Base-by-base conservation (phyloP, 2,329 filamentous ascomycete species). In the Fusarium sulawesiense region DNA sequence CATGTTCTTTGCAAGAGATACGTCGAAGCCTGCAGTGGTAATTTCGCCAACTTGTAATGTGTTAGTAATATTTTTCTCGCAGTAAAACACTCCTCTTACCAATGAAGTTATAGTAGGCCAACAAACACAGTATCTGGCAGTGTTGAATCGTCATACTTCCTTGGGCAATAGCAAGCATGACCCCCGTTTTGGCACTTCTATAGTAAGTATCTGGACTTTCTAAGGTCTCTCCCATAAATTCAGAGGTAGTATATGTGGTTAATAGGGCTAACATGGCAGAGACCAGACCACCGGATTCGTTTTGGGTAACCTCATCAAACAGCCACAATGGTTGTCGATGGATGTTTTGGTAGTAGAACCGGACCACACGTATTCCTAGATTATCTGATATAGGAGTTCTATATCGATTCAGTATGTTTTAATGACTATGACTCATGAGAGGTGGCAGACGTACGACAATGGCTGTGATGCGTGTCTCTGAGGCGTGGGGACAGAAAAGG, bases 281-380 rank as follows among this genome's bases (percentile, higher is more conserved):
- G 2, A 56, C 23, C 1, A 71, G 29, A 3, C 62, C 68, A 4
- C 59, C 60, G 2, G 53, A 59, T 6, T 25, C 40, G 10, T 62
- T 49, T 4, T 27, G 30, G 0, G 40, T 37, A 3, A 44, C 3
- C 8, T 44, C 30, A 0, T 67, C 46, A 0, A 71, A 71, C 3
- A 71, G 18, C 68, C 68, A 71, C 1, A 71, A 18, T 4, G 68
- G 68, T 20, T 71, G 68, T 2, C 64, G 64, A 23, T 71, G 64
- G 7, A 71, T 37, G 2, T 55, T 53, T 9, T 13, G 29, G n/a
- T 71, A 71, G 6, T 66, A 71, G 6, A 71, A 45, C 5, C 60
- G 29, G 3, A 71, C 23, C 8, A 64, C 64, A 13, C 10, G 45
- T n/a, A n/a, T 40, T 0, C 57, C 27, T 0, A 41, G 10, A 3